Percentiles rank a stretch among this genome's conserved stretches.
phyloP scores from a whole-genome alignment of 805 yeast genomes.

The Nakazawaea sp. region DNA sequence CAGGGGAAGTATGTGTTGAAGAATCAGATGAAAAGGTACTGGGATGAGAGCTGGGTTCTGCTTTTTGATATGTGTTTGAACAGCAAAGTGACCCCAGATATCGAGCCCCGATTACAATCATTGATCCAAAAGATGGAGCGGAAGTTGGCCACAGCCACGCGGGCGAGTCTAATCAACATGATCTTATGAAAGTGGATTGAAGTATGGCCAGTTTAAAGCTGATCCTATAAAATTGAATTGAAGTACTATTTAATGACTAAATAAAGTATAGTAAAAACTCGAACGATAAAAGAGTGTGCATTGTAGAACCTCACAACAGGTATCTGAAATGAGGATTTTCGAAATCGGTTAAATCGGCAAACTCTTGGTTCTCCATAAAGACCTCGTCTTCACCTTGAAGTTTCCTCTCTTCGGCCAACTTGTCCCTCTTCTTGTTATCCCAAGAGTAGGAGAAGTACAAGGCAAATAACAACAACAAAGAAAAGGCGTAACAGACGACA shows the following conservation, averaged over 20 bases:
- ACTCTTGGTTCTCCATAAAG: slow-evolving; percentile 18
- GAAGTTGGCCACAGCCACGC: too few relatives aligned
- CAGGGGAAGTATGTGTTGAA: slow-evolving; percentile 27
- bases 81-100: too few relatives aligned
- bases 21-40: slow-evolving; percentile 56
- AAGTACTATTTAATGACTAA: too few relatives aligned
- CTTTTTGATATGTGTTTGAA: slow-evolving; percentile 61
- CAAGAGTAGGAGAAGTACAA: slow-evolving; percentile 20
- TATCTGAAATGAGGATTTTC: slow-evolving; percentile 52
- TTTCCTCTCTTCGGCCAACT: slow-evolving; percentile 17
- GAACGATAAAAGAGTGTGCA: too few relatives aligned
- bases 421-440: slow-evolving; percentile 17
- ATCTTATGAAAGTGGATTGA: too few relatives aligned
- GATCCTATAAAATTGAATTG: too few relatives aligned
- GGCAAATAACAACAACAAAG: slow-evolving; percentile 21
- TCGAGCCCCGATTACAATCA: too few relatives aligned
- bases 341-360: slow-evolving; percentile 35
- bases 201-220: too few relatives aligned
- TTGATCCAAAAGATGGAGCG: too few relatives aligned
- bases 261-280: too few relatives aligned
- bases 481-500: slow-evolving; percentile 25
- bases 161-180: too few relatives aligned
- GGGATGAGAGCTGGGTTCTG: slow-evolving; percentile 73
- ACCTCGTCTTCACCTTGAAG: slow-evolving; percentile 14
- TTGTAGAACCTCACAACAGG: slow-evolving; percentile 15